Base-by-base conservation (phyloP, 1,139 yeast genomes). In the Yamadazyma atmosphaerica region DNA sequence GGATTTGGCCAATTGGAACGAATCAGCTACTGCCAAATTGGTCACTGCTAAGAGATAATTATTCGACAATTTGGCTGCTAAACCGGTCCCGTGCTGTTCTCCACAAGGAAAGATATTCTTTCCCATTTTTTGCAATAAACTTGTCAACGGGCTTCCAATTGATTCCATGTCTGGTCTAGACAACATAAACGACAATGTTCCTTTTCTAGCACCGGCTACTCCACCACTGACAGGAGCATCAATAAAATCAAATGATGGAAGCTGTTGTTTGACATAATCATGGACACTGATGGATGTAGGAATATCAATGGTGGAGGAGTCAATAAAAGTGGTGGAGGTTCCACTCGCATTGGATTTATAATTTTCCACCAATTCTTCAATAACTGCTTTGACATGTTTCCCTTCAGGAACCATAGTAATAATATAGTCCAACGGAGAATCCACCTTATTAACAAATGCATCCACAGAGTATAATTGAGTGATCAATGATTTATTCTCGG, bases 221-320 rank as follows among this genome's bases (percentile, higher is more conserved):
- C 84, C 84, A 3, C 84, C 84, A 11, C 81, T 74, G 0, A 79
- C 83, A 0, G 84, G 84, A 10, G 84, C 74, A 51, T 79, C 84
- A 33, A 78, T 68, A 45, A 71, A 71, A 44, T 68, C 74, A 43
- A 65, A 66, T 21, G 46, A 40, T 1, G 74, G 71, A 26, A 67
- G 51, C 37, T 60, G 51, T 11, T 43, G 35, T 34, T 59, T 61
- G 34, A 69, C 71, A 39, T 60, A 68, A 4, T 61, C 48, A 43
- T 72, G 74, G 19, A 72, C 60, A 28, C 61, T 67, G 9, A 60
- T 51, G 3, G 81, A 74, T 5, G 81, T 73, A 33, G 68, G 65
- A 39, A 78, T 73, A 45, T 79, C 83, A 37, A 77, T 74, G 18
- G 84, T 79, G 10, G 81, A 74, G 11, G 79, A 75, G 55, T 79